phyloP scores from a whole-genome alignment of 1,284 basidiomycete genomes.

The Sporisorium reilianum region DNA sequence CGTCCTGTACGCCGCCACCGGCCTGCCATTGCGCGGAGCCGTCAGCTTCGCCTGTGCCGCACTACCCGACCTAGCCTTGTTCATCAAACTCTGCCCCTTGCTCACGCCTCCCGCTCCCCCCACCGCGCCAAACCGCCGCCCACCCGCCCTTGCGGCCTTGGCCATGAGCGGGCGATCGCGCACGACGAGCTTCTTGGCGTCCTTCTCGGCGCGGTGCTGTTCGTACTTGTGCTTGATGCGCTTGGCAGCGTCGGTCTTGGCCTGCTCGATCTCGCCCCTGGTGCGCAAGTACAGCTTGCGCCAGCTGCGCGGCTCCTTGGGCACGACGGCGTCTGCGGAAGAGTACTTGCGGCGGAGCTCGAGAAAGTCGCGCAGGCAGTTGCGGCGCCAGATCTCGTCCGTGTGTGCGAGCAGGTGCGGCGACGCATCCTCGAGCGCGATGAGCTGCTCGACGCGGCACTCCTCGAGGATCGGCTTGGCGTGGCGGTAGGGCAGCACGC shows the following conservation, averaged over 20 bases:
- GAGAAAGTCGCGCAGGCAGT: conserved; percentile 61
- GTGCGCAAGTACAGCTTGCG: conserved; percentile 51
- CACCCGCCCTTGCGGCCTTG: conserved; percentile 17
- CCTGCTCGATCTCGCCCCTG: conserved; percentile 52
- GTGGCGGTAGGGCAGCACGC: conserved; percentile 63
- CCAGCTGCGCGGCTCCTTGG: conserved; percentile 49
- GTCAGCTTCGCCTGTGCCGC: conserved; percentile 43
- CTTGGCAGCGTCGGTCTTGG: conserved; percentile 49
- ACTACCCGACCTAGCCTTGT: conserved; percentile 38
- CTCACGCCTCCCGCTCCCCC: conserved; percentile 17
- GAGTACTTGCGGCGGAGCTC: conserved; percentile 53
- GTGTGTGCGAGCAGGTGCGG: conserved; percentile 56
- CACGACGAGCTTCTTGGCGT: conserved; percentile 56
- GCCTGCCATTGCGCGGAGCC: conserved; percentile 11
- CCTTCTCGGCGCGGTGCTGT: conserved; percentile 57
- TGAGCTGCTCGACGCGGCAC: conserved; percentile 61
- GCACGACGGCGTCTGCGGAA: not conserved
- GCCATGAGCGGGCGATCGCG: conserved; percentile 42
- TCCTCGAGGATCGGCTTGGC: conserved; percentile 60
- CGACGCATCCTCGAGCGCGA: conserved; percentile 55
- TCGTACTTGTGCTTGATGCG: conserved; percentile 61
- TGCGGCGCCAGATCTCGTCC: conserved; percentile 59
- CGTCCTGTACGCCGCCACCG: conserved; percentile 6
- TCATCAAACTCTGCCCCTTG: conserved; percentile 52
- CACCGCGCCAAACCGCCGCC: conserved; percentile 13